These are phyloP conservation scores for Galerina marginata DNA, from an alignment of 768 basidiomycete species.

Conservation along the genomic window DNA sequence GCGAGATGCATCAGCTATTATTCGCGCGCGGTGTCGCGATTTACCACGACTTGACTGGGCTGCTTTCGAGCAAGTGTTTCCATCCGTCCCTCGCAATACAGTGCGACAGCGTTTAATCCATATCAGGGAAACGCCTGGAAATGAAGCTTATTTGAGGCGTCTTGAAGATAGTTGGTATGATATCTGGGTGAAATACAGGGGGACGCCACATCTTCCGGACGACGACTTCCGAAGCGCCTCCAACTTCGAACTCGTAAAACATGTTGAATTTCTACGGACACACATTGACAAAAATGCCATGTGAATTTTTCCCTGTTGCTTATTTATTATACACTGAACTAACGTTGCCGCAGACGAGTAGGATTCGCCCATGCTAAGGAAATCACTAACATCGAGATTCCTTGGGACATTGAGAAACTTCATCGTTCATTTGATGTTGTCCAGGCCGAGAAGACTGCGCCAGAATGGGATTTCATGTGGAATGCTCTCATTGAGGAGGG, in stretches of 20 bases:
- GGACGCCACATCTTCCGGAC: slow-evolving; percentile 72
- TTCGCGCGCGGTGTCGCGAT: slow-evolving; percentile 76
- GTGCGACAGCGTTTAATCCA: slow-evolving; percentile 71
- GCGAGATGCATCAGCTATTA: slow-evolving; percentile 82
- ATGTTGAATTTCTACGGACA: slow-evolving; percentile 79
- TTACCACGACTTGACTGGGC: slow-evolving; percentile 68
- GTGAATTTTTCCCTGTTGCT: slow-evolving; percentile 51
- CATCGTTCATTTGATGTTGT: slow-evolving; percentile 52
- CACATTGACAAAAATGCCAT: slow-evolving; percentile 86
- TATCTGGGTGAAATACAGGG: slow-evolving; percentile 75
- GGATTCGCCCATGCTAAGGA: slow-evolving; percentile 57
- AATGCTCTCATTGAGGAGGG: slow-evolving; percentile 72
- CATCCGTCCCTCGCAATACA: slow-evolving; percentile 71
- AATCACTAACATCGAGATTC: slow-evolving; percentile 40
- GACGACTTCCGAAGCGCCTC: slow-evolving; percentile 66
- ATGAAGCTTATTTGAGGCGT: slow-evolving; percentile 76
- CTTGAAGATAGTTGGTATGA: slow-evolving; percentile 84
- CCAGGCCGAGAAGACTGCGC: slow-evolving; percentile 45
- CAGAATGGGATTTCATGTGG: slow-evolving; percentile 79
- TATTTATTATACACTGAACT: slow-evolving; percentile 13
- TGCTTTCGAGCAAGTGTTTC: slow-evolving; percentile 81
- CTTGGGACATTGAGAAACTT: slow-evolving; percentile 50
- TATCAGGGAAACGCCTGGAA: slow-evolving; percentile 65
- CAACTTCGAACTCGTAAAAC: slow-evolving; percentile 82
- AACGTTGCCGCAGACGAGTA: slow-evolving; percentile 55